A percentile compares a stretch with the other conserved stretches of the same genome.
Conservation (phyloP, 345 rosid species). For the Clausena lansium region DNA sequence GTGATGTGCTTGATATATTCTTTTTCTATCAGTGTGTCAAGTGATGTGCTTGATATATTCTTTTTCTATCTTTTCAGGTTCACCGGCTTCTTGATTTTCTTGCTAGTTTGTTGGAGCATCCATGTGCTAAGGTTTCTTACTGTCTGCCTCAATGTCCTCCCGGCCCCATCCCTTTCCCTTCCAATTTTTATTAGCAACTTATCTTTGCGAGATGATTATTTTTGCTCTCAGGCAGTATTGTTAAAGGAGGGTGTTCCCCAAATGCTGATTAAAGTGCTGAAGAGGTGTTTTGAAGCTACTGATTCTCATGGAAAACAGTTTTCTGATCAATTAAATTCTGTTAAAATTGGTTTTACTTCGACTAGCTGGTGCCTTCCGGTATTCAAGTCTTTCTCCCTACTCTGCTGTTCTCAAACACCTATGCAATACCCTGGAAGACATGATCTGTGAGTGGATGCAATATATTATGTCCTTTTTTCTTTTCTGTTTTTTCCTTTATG, state of each 20-base stretch:
- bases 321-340: slow-evolving; percentile 41
- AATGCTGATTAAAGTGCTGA: slow-evolving; percentile 54
- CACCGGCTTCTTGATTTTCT: slow-evolving; percentile 72
- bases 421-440: slow-evolving; percentile 33
- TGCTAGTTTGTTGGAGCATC: slow-evolving; percentile 86
- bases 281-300: slow-evolving; percentile 59
- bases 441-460: slow-evolving; percentile 56
- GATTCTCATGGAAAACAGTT: slow-evolving; percentile 50
- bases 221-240: slow-evolving; percentile 54
- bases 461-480: slow-evolving; percentile 21
- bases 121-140: slow-evolving; percentile 62
- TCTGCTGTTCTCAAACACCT: slow-evolving; percentile 50
- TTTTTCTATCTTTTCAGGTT: slow-evolving; percentile 46
- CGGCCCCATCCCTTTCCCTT: not conserved
- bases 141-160: slow-evolving; percentile 6
- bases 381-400: slow-evolving; percentile 64
- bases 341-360: slow-evolving; percentile 38
- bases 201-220: slow-evolving; percentile 14
- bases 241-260: slow-evolving; percentile 63
- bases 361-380: slow-evolving; percentile 75
- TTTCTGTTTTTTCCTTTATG: slow-evolving; percentile 6
- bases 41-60: slow-evolving; percentile 17
- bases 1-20: slow-evolving; percentile 17
- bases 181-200: slow-evolving; percentile 3
- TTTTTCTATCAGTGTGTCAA: slow-evolving; percentile 14